Evolutionary conservation across 768 basidiomycete species (phyloP).

Genomic region (Pisolithus tinctorius): DNA sequence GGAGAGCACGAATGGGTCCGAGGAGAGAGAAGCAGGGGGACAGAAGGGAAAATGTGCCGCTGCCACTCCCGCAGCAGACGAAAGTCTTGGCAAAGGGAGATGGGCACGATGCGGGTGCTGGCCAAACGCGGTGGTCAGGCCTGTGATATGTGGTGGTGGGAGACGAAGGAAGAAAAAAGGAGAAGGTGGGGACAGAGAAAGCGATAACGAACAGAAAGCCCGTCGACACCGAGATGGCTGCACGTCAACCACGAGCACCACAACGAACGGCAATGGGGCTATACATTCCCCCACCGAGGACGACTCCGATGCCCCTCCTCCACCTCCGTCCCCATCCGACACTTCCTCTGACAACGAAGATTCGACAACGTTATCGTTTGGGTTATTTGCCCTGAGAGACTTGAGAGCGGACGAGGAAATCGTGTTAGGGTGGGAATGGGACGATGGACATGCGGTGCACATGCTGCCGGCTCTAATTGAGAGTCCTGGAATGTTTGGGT

Average conservation of each 20-base stretch:
- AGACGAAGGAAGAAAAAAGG: slow-evolving; percentile 15
- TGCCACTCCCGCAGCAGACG: neutral
- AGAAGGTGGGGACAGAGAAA: slow-evolving; percentile 2
- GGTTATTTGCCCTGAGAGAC: slow-evolving; percentile 71
- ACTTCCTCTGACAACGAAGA: slow-evolving; percentile 19
- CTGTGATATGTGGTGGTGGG: slow-evolving; percentile 31
- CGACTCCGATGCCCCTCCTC: no score
- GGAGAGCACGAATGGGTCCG: slow-evolving; percentile 36
- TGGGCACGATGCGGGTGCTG: slow-evolving; percentile 48
- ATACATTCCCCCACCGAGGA: no score
- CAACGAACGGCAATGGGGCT: no score
- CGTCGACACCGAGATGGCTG: neutral
- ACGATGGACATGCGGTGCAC: slow-evolving; percentile 84
- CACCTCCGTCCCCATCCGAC: neutral
- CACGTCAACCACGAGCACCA: no score
- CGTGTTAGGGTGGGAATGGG: slow-evolving; percentile 94
- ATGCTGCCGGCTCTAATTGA: slow-evolving; percentile 61
- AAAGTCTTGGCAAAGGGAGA: slow-evolving; percentile 39
- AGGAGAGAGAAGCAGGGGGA: neutral
- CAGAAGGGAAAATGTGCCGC: neutral
- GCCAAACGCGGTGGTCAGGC: slow-evolving; percentile 41
- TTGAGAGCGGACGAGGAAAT: slow-evolving; percentile 79
- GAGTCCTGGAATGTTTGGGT: slow-evolving; percentile 52
- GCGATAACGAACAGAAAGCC: neutral
- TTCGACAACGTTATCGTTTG: slow-evolving; percentile 53